These are phyloP conservation scores for Diplogelasinospora grovesii DNA, from an alignment of 495 filamentous ascomycete species.

Conservation along the genomic window DNA sequence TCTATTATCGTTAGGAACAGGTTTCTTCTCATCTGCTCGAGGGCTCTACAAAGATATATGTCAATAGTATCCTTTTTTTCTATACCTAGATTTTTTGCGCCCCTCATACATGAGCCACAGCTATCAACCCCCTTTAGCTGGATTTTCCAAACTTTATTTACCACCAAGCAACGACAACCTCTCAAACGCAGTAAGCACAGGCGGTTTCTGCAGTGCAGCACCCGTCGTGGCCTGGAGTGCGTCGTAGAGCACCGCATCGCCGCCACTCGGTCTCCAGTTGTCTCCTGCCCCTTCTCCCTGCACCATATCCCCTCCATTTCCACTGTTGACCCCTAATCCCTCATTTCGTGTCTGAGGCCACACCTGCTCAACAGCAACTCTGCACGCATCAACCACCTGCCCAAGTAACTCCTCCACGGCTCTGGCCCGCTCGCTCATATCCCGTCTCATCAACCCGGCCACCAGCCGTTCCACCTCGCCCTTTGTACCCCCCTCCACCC, in stretches of 20 bases:
- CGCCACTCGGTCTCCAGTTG: conserved; percentile 35
- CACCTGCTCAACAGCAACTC: conserved; percentile 56
- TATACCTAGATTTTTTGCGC: too few relatives aligned
- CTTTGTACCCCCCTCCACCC: conserved; percentile 64
- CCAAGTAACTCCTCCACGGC: conserved; percentile 66
- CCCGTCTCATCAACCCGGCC: conserved; percentile 64
- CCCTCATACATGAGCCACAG: too few relatives aligned
- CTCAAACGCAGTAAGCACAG: conserved; percentile 39
- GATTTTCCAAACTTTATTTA: conserved; percentile 2
- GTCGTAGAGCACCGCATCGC: conserved; percentile 46
- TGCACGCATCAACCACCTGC: conserved; percentile 65
- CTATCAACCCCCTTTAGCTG: background rate
- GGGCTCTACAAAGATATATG: too few relatives aligned
- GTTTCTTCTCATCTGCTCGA: too few relatives aligned
- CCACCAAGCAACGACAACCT: conserved; percentile 43
- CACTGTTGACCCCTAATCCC: too few relatives aligned
- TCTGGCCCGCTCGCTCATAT: conserved; percentile 79
- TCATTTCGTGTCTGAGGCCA: too few relatives aligned
- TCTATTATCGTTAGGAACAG: too few relatives aligned
- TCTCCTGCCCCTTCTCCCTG: conserved; percentile 24
- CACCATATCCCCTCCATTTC: conserved; percentile 10
- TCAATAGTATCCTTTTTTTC: too few relatives aligned
- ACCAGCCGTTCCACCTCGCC: conserved; percentile 66
- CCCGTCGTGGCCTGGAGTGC: conserved; percentile 39
- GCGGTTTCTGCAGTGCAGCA: conserved; percentile 39